Conservation (phyloP, 2,329 filamentous ascomycete species). For the Phialophora tarda region DNA sequence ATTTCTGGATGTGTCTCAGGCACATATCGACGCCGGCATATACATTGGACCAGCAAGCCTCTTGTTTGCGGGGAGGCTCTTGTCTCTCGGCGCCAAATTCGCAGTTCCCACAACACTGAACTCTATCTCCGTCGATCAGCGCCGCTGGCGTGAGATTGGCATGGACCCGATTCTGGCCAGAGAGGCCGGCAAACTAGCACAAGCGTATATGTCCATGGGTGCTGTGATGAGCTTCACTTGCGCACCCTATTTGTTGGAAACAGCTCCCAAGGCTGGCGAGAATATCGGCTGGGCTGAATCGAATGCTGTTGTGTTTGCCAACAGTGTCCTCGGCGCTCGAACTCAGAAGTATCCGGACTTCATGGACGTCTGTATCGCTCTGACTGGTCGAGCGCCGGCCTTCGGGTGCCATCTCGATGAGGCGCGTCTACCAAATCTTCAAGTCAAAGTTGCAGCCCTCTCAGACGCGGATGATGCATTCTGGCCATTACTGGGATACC, state of each 20-base stretch:
- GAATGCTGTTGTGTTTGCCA: constrained; percentile 55
- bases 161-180: constrained; percentile 43
- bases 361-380: constrained; percentile 52
- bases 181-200: constrained; percentile 46
- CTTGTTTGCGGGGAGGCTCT: constrained; percentile 47
- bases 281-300: constrained; percentile 55
- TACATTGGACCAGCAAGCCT: constrained; percentile 52
- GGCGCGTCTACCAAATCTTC: constrained; percentile 34
- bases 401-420: constrained; percentile 42
- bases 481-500: constrained; percentile 50
- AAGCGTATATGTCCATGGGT: constrained; percentile 51
- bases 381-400: constrained; percentile 49
- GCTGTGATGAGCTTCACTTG: constrained; percentile 52
- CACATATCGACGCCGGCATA: constrained; percentile 53
- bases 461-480: constrained; percentile 45
- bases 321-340: constrained; percentile 53
- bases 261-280: constrained; percentile 46
- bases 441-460: neutral
- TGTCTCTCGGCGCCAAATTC: constrained; percentile 46
- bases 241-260: constrained; percentile 51
- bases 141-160: constrained; percentile 49
- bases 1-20: constrained; percentile 49
- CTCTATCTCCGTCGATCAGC: constrained; percentile 52
- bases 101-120: constrained; percentile 51
- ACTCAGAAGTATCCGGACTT: constrained; percentile 56